Evolutionary conservation across 345 rosid species (phyloP).

Genomic region (Syzygium aqueum): DNA sequence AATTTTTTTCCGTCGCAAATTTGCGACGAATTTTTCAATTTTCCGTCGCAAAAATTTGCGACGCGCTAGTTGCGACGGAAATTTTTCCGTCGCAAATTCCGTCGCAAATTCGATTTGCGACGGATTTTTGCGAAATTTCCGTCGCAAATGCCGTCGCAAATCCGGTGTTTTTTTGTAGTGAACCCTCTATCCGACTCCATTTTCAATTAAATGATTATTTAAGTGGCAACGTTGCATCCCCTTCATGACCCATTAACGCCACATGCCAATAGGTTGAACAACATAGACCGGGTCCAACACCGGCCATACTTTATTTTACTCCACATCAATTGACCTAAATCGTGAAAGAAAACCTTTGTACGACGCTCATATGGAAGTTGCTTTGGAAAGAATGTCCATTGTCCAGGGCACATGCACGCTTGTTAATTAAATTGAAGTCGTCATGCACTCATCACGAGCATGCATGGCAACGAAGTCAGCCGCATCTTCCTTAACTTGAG

Average conservation of each 20-base stretch:
- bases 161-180: too few relatives aligned
- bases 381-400: neutral
- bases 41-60: too few relatives aligned
- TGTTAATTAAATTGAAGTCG: neutral
- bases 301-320: neutral
- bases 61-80: too few relatives aligned
- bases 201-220: neutral
- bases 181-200: neutral
- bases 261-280: neutral
- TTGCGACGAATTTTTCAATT: too few relatives aligned
- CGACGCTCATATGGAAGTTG: neutral
- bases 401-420: neutral
- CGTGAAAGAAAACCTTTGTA: neutral
- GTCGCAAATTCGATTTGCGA: too few relatives aligned
- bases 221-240: neutral
- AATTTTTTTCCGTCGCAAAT: too few relatives aligned
- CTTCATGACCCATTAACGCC: too few relatives aligned
- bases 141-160: too few relatives aligned
- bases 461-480: neutral
- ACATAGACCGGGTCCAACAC: neutral
- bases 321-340: neutral
- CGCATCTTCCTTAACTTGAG: neutral
- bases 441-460: neutral
- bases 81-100: too few relatives aligned
- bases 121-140: too few relatives aligned